Percentiles rank a stretch among this genome's conserved stretches.
Conservation (phyloP, 805 yeast genomes). For the Zygosaccharomyces gambellarensis region DNA sequence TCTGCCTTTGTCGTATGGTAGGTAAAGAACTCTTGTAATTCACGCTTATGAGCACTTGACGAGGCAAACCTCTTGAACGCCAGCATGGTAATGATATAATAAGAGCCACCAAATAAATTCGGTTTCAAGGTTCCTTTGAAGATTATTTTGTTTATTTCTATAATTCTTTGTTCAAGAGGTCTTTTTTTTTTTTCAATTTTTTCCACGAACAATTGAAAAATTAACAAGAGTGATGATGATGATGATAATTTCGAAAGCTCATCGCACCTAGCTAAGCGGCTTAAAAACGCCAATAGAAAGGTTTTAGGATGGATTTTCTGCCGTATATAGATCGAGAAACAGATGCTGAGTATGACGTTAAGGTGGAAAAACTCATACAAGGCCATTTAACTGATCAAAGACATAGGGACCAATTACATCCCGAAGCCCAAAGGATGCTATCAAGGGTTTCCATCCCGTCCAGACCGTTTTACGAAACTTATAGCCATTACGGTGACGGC, state of each 20-base stretch:
- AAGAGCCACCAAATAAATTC: not conserved
- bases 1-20: conserved; percentile 34
- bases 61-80: conserved; percentile 19
- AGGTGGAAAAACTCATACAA: conserved; percentile 13
- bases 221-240: not conserved
- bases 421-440: conserved; percentile 12
- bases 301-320: conserved; percentile 15
- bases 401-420: conserved; percentile 12
- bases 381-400: conserved; percentile 30
- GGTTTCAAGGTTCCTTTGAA: not conserved
- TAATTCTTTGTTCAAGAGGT: not conserved
- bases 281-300: not conserved
- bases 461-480: conserved; percentile 1
- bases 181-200: not conserved
- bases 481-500: not conserved
- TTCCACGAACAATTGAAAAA: not conserved
- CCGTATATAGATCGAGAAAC: conserved; percentile 12
- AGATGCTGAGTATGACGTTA: not conserved
- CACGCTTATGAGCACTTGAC: conserved; percentile 20
- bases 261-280: not conserved
- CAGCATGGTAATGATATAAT: conserved; percentile 5
- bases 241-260: not conserved
- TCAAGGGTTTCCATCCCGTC: not conserved
- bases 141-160: not conserved
- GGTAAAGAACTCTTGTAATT: conserved; percentile 32